Evolutionary conservation across 169 alveolate genomes (phyloP), one percentile per base, ranked within the genome.

Genomic region (Theileria equi): DNA sequence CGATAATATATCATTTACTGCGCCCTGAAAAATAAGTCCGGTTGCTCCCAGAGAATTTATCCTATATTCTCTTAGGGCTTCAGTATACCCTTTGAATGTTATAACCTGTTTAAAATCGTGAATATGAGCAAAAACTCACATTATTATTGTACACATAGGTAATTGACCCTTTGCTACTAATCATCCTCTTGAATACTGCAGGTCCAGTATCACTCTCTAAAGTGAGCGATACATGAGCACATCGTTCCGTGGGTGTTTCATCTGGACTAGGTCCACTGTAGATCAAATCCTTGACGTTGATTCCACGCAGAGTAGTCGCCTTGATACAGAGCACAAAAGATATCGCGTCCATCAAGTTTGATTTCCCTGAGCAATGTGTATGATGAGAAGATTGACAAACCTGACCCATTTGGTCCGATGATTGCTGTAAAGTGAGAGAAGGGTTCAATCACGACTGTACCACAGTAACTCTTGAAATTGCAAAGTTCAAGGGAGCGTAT

Each of bases 321-420:
- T 88, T 81, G 32, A 94, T 64, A 16, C 98, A 95, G 31, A 96
- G 82, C 16, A 82, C 94, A 23, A 89, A 89, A 62, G 92, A 93
- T 88, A 59, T 86, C 31, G 78, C 94, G 90, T 84, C 92, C 93
- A 82, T 93, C 76, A 57, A 92, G 84, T 90, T 95, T 59, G 91
- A 95, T 44, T 85, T 85, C 5, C 74, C 74, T 63, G 38, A 29
- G 25, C 13, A 17, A 21, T n/a, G 11, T 16, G 19, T 7, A 5
- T 10, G 65, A 65, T 6, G 7, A 3, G 7, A 41, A 13, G 21
- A 10, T 13, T 34, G 17, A 34, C 29, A 34, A 85, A n/a, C 97
- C 98, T 47, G 94, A 92, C 1, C 98, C 98, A 67, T 93, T 93
- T 0, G 97, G 98, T 3, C 98, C 98, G 13, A 93, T 83, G 7